Conservation (phyloP, 306 rosid species). For the Rosa persica region DNA sequence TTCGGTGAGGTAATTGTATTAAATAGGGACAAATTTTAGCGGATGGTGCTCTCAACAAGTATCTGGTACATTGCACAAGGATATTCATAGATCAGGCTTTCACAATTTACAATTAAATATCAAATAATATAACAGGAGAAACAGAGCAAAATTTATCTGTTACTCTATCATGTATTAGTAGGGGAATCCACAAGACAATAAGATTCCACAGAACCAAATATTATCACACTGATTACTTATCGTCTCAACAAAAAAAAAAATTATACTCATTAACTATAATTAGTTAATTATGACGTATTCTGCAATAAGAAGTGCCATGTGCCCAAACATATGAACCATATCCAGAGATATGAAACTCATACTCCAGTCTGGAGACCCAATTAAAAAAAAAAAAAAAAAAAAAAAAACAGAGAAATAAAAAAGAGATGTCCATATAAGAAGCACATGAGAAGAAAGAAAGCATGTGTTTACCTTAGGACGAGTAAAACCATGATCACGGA, state of each 20-base stretch:
- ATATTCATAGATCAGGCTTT: not conserved
- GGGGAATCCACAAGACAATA: not conserved
- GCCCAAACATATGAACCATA: not conserved
- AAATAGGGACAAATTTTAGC: too few species aligned
- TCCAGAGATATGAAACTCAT: not conserved
- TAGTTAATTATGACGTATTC: not conserved
- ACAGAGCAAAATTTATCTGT: not conserved
- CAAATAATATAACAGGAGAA: not conserved
- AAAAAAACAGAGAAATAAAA: too few species aligned
- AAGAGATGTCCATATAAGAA: not conserved
- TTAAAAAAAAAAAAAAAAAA: too few species aligned
- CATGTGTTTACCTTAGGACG: conserved; percentile 80
- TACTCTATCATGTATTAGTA: not conserved
- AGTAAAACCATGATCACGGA: conserved; percentile 91
- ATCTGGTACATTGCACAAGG: not conserved
- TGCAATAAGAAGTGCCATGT: not conserved
- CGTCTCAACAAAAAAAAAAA: not conserved
- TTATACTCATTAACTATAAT: not conserved
- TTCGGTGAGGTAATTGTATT: too few species aligned
- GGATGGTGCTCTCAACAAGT: not conserved
- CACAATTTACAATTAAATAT: not conserved
- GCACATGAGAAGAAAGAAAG: conserved; percentile 4
- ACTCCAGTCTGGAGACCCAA: not conserved
- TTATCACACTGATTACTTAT: not conserved
- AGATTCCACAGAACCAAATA: not conserved